Base-by-base conservation (phyloP, 768 basidiomycete genomes). In the Fomitopsis serialis region DNA sequence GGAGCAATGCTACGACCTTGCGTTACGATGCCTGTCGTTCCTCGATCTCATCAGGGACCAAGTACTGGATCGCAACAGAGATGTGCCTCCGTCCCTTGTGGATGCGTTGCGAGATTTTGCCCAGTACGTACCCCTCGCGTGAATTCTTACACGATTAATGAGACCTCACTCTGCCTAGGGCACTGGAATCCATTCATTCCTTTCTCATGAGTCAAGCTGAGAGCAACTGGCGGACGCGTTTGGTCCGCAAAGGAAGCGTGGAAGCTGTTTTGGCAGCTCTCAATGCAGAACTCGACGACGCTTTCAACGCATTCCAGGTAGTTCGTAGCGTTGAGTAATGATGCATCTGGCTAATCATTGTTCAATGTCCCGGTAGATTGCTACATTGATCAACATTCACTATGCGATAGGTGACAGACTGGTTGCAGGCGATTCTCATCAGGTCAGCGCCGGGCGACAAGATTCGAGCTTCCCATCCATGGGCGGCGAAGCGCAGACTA, bases 261-360 rank as follows among this genome's bases (percentile, higher is more conserved):
- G 75, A 78, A 52, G 62, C 59, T 34, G 68, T 74, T 3, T 63
- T 78, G 5, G 59, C 40, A 2, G 66, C 70, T 8, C 70, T 69
- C 45, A 63, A 67, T 34, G 60, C 51, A n/a, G 61, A 65, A 45
- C 59, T 78, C 25, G 71, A 77, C 22, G 77, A 78, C 21, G 74
- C 78, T 11, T 68, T 72, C 11, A 72, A 72, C 45, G 71, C 76
- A 9, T 78, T 79, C 53, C 77, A 79, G 68, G 78, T 75, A 55
- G 21, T 22, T 6, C 40, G 13, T 48, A 11, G 34, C 23, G 21
- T 48, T 13, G 24, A 8, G 5, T 42, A 17, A 15, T 21, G 32
- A 19, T 13, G 42, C 3, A 21, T 21, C 21, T 40, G 9, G 22
- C 3, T 29, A 7, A 2, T 43, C 45, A 8, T 35, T 15, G 19